phyloP scores from a whole-genome alignment of 208 protist species.

The Leptomonas pyrrhocoris region DNA sequence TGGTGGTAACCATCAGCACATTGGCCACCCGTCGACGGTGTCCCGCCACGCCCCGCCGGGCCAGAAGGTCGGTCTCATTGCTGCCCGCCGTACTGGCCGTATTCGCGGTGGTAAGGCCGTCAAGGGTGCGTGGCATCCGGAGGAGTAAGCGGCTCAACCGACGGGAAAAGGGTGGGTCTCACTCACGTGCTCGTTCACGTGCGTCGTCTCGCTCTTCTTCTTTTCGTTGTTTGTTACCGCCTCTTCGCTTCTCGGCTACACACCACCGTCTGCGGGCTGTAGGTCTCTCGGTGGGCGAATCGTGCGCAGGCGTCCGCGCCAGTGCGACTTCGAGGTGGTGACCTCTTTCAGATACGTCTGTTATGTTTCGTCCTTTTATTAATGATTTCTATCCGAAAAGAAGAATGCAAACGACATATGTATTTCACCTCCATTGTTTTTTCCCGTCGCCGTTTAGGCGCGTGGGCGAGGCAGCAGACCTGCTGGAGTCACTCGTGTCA shows the following conservation, averaged over 20 bases:
- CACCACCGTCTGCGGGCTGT: too few species aligned
- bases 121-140: slow-evolving; percentile 88
- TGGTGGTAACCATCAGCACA: slow-evolving; percentile 99
- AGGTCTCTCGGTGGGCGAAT: too few species aligned
- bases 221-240: slow-evolving; percentile 1
- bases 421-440: too few species aligned
- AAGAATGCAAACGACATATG: background rate
- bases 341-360: background rate
- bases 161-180: background rate
- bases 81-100: slow-evolving; percentile 97
- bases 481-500: too few species aligned
- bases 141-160: slow-evolving; percentile 71
- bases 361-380: background rate
- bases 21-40: slow-evolving; percentile 97
- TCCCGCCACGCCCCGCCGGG: slow-evolving; percentile 93
- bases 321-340: background rate
- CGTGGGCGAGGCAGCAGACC: too few species aligned
- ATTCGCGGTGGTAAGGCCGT: slow-evolving; percentile 92
- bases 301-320: background rate
- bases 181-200: too few species aligned
- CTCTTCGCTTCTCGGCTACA: too few species aligned
- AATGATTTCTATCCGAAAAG: slow-evolving; percentile 4
- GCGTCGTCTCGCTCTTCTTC: background rate
- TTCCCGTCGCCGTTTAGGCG: too few species aligned
- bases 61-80: slow-evolving; percentile 99